phyloP scores from a whole-genome alignment of 345 rosid genomes.

The Reutealis trisperma region DNA sequence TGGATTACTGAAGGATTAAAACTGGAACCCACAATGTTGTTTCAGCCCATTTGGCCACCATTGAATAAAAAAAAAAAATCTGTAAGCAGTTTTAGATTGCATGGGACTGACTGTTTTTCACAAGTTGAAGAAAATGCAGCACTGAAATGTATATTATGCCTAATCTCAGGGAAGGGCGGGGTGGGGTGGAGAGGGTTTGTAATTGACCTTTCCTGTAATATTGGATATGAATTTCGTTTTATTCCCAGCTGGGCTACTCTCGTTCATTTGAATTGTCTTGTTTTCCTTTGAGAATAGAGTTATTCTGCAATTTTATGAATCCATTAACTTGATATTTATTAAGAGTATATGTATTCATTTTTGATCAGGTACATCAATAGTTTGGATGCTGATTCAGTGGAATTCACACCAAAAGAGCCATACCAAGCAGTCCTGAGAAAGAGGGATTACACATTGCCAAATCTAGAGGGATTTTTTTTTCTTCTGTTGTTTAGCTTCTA shows the following conservation, averaged over 20 bases:
- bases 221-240: background rate
- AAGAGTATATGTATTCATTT: background rate
- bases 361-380: conserved; percentile 70
- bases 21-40: too few species aligned
- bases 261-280: background rate
- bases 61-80: too few species aligned
- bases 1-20: background rate
- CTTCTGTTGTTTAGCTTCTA: background rate
- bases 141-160: too few species aligned
- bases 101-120: too few species aligned
- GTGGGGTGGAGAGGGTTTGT: background rate
- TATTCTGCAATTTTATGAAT: background rate
- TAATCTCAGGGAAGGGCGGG: background rate
- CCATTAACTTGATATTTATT: background rate
- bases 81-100: background rate
- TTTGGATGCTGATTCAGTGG: conserved; percentile 94
- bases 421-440: conserved; percentile 24
- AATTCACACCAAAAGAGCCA: conserved; percentile 46
- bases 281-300: background rate
- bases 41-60: too few species aligned
- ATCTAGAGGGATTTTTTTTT: background rate
- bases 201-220: background rate
- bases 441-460: background rate
- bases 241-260: background rate
- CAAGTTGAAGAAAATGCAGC: too few species aligned